Base-by-base conservation (phyloP, 1,284 basidiomycete genomes). In the Boletellus deceptivus region DNA sequence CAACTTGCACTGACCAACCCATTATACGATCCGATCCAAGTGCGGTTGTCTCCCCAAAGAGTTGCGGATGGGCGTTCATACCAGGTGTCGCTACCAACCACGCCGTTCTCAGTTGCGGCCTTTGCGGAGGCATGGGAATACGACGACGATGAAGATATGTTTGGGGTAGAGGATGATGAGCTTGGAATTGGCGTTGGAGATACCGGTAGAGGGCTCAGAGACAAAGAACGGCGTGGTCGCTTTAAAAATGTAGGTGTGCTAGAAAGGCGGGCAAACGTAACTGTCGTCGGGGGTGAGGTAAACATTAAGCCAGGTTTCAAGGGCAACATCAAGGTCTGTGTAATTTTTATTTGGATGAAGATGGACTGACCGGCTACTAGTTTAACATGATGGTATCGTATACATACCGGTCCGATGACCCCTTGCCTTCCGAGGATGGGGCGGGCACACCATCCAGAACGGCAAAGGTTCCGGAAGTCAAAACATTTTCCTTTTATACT, bases 101-200 rank as follows among this genome's bases (percentile, higher is more conserved):
- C 81, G 0, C 73, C 85, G 11, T 94, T 97, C 64, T 78, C 88
- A 1, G 83, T 97, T 36, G 86, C 88, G 14, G 88, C 93, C 1
- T 92, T 89, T 62, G 92, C 92, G 27, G 94, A 97, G 65, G 91
- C 91, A 36, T 96, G 92, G 93, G 93, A 95, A 67, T 96, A 94
- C 57, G 93, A 96, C 43, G 91, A 94, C 48, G 91, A 93, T 43
- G 91, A 92, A 55, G 89, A 89, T 36, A 89, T 90, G 78, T 86
- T 88, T 58, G 80, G 75, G 29, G 72, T 83, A 7, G 87, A 89
- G 38, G 88, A 89, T 25, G 89, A 87, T 31, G 80, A 84, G 42
- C 74, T 72, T 55, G 73, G 72, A 38, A 74, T 72, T 53, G 72
- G 70, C 39, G 72, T 66, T 50, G 62, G 60, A 67, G 69, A 59